These are phyloP conservation scores for Aphanomyces astaci DNA, from an alignment of 352 stramenopile species.

Conservation along the genomic window DNA sequence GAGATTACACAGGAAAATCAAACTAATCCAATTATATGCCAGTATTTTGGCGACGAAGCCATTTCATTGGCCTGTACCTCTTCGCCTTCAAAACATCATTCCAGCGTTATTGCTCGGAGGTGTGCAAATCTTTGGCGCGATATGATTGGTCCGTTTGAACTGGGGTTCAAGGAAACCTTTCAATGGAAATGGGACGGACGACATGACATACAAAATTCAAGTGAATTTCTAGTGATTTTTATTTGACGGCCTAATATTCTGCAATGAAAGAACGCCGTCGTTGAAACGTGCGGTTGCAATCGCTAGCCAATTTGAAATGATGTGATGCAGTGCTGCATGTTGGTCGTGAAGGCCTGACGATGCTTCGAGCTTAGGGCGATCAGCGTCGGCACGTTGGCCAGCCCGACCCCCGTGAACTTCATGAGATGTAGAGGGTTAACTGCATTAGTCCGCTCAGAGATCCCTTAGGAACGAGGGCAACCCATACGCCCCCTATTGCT, in stretches of 20 bases:
- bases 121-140: neutral
- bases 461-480: too few relatives aligned
- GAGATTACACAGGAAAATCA: slow-evolving; percentile 18
- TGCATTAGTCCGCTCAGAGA: too few relatives aligned
- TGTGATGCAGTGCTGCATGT: neutral
- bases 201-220: neutral
- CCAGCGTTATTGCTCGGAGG: neutral
- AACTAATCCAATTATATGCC: slow-evolving; percentile 8
- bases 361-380: too few relatives aligned
- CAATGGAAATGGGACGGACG: neutral
- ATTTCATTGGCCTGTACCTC: slow-evolving; percentile 6
- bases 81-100: slow-evolving; percentile 1
- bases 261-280: neutral
- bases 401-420: too few relatives aligned
- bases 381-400: too few relatives aligned
- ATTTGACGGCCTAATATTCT: neutral
- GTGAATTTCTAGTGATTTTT: neutral
- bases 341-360: neutral
- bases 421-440: too few relatives aligned
- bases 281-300: too few relatives aligned
- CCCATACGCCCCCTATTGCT: too few relatives aligned
- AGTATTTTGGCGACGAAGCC: neutral
- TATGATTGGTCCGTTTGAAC: neutral
- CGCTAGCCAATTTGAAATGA: neutral
- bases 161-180: neutral